Conservation (phyloP, 2,329 filamentous ascomycete genomes). For the Venturia oleaginea region DNA sequence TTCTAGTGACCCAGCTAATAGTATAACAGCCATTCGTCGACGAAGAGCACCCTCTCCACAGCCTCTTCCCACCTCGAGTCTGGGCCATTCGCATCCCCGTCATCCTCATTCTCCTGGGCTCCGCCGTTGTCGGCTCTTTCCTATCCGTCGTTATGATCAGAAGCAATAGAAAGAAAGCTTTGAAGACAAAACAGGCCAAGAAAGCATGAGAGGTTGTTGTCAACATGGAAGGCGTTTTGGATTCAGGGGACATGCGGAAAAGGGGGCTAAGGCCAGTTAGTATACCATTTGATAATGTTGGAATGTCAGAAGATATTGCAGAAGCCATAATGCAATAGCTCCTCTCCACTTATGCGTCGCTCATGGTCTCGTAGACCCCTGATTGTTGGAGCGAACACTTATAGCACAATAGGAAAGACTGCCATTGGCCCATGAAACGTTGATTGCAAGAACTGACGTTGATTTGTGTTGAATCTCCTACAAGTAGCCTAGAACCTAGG, state of each 20-base stretch:
- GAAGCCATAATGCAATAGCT: background rate
- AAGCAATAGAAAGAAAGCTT: constrained; percentile 95
- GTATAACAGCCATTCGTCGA: constrained; percentile 82
- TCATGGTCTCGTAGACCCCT: background rate
- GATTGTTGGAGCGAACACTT: background rate
- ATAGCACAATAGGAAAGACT: background rate
- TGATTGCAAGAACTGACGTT: no score
- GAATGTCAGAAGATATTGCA: background rate
- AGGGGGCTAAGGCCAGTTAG: background rate
- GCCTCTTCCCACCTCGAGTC: constrained; percentile 90
- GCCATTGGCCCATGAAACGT: background rate
- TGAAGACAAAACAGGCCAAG: constrained; percentile 88
- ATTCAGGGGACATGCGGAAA: background rate
- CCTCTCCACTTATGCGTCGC: no score
- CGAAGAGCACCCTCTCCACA: constrained; percentile 83
- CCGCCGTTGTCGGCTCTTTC: constrained; percentile 92
- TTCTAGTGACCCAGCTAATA: background rate
- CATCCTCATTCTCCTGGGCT: constrained; percentile 85
- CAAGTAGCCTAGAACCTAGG: no score
- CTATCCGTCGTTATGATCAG: constrained; percentile 96
- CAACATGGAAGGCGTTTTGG: background rate
- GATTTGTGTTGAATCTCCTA: no score
- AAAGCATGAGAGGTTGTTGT: constrained; percentile 6
- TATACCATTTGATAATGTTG: background rate
- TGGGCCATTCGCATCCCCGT: constrained; percentile 99